Percentiles rank a stretch among this genome's conserved stretches.
Conservation (phyloP, 2,329 filamentous ascomycete genomes). For the Arthrocladium fulminans region DNA sequence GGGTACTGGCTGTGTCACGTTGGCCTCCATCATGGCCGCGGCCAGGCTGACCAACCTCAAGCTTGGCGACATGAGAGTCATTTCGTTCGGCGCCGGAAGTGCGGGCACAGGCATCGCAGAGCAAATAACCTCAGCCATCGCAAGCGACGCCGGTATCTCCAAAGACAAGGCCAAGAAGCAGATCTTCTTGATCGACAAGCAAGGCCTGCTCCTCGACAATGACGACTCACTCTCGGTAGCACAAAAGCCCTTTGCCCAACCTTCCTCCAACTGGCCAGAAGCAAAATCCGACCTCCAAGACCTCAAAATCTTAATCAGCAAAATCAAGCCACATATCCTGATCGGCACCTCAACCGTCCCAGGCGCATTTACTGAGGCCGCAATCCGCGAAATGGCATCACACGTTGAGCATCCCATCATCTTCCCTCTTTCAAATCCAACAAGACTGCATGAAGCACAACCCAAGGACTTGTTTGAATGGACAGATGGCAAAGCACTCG, state of each 20-base stretch:
- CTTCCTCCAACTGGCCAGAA: slow-evolving; percentile 53
- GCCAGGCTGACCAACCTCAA: slow-evolving; percentile 59
- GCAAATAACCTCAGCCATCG: slow-evolving; percentile 71
- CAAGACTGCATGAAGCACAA: slow-evolving; percentile 69
- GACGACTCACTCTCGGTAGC: slow-evolving; percentile 54
- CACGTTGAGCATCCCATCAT: slow-evolving; percentile 66
- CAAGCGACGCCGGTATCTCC: slow-evolving; percentile 54
- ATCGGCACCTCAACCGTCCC: slow-evolving; percentile 77
- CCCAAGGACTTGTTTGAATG: slow-evolving; percentile 67
- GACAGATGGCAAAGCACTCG: slow-evolving; percentile 67
- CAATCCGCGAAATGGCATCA: slow-evolving; percentile 66
- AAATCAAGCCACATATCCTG: slow-evolving; percentile 68
- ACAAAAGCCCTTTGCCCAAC: slow-evolving; percentile 58
- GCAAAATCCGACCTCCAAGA: slow-evolving; percentile 34
- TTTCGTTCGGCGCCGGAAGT: slow-evolving; percentile 72
- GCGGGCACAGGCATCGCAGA: slow-evolving; percentile 82
- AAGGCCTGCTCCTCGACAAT: slow-evolving; percentile 61
- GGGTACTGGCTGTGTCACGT: slow-evolving; percentile 77
- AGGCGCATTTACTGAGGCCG: slow-evolving; percentile 63
- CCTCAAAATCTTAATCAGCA: slow-evolving; percentile 53
- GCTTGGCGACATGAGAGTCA: slow-evolving; percentile 59
- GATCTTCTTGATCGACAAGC: slow-evolving; percentile 71
- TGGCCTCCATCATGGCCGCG: slow-evolving; percentile 71
- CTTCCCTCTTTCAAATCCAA: slow-evolving; percentile 79
- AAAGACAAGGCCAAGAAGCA: slow-evolving; percentile 69